Base-by-base conservation (phyloP, 257 asterid genomes). In the Lycium ferocissimum region DNA sequence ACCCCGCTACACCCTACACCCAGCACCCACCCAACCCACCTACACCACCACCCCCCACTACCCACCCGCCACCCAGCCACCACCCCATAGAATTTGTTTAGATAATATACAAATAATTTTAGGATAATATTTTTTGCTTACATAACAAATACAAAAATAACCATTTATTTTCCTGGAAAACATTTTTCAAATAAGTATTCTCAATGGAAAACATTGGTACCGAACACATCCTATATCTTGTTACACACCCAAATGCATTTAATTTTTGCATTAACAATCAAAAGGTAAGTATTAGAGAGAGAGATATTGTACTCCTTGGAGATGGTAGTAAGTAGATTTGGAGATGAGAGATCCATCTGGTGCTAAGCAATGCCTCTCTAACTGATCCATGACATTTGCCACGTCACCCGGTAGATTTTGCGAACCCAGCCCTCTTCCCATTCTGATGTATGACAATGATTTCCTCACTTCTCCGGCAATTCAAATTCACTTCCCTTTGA, bases 331-430 rank as follows among this genome's bases (percentile, higher is more conserved):
- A 85, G 97, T 75, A 85, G 98, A 96, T 92, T 96, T 96, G 85
- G 97, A 95, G 84, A 95, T 76, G 91, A 95, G 97, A 87, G 99
- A 96, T 83, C 97, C 98, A 84, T 95, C 99, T 33, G 98, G 97
- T 40, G 99, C 96, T 89, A 96, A 91, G 86, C 97, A 96, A 84
- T 95, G 98, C 81, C 98, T 96, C 87, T 96, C 99, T 79, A 96
- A 91, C 91, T 95, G 99, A 85, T 96, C 99, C 84, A 94, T 90
- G 87, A 95, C 84, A 87, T 91, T 95, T 70, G 69, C 89, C 80
- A 92, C 96, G 82, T 95, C 98, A 37, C 96, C 91, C 86, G 96
- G 92, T 10, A 96, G 90, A 91, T 92, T 92, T 59, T 92, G 98
- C 3, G 92, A 87, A 40, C 91, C 89, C 22, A 71, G 56, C 1